Evolutionary conservation across 257 asterid species (phyloP), one percentile per base, ranked within the genome.

Genomic region (Solanum habrochaites): DNA sequence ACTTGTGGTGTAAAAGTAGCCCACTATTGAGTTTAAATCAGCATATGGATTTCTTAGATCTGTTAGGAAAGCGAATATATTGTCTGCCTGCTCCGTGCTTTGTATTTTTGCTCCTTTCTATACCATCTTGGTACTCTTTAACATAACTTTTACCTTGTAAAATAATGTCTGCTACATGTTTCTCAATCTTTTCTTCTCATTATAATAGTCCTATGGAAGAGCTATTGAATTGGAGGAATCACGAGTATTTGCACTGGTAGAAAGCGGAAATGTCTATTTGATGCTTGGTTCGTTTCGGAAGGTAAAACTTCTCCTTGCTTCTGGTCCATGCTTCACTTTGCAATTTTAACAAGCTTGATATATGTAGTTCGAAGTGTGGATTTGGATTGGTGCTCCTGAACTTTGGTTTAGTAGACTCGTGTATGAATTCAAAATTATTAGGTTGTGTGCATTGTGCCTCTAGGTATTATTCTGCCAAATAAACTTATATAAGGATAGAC

Each of bases 201-300:
- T 86, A 85, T 82, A 85, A 83, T 89, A 97, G 99, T 97, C 99
- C 23, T 95, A 94, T 91, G 99, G 94, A 83, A 93, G 98, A 93
- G 99, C 99, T 89, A 84, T 93, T 87, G 99, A 97, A 92, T 90
- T 95, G 92, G 98, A 95, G 18, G 92, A 90, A n/a, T 92, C 97
- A 69, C 94, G 96, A 91, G 91, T 94, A 80, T 97, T 95, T 92
- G 95, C 99, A 29, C 90, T 92, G 93, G 92, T 94, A 86, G 99
- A 95, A 91, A 97, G 99, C 89, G 99, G 99, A 88, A 97, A 97
- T 87, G 91, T 94, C 64, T 93, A 91, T 58, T 88, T 94, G 94
- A 95, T 95, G 98, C 99, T 95, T 67, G 97, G 98, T 88, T 92
- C 94, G 20, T 94, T 88, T 89, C 92, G 97, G 86, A 92, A 93